Evolutionary conservation across 169 alveolate genomes (phyloP).

Genomic region (Amoebophrya sp.): DNA sequence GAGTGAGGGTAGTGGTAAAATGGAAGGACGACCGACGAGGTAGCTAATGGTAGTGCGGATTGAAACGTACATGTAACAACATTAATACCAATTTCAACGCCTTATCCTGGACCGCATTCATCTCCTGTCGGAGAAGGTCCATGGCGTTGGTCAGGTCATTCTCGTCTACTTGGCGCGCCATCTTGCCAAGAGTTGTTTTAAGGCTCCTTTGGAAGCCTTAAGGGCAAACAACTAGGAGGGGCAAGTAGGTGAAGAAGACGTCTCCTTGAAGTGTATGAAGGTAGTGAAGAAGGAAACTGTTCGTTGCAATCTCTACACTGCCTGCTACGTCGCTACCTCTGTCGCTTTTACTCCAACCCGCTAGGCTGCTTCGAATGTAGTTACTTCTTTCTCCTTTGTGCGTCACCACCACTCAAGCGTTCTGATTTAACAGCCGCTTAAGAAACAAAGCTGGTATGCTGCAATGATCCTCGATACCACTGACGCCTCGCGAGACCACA

Average conservation of each 20-base stretch:
- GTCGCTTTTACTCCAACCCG: not conserved
- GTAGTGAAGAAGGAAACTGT: too few species aligned
- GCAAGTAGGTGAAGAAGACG: not conserved
- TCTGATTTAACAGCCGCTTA: too few species aligned
- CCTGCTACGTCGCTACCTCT: not conserved
- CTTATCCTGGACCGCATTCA: not conserved
- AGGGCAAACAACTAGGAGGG: not conserved
- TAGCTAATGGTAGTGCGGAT: not conserved
- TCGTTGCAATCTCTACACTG: too few species aligned
- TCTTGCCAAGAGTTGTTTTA: not conserved
- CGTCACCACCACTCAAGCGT: too few species aligned
- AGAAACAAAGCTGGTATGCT: too few species aligned
- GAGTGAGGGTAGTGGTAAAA: not conserved
- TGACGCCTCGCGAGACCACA: too few species aligned
- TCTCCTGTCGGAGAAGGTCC: conserved; percentile 17
- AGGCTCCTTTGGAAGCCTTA: not conserved
- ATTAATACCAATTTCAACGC: not conserved
- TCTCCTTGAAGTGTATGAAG: too few species aligned
- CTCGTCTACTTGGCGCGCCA: conserved; percentile 17
- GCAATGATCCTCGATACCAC: too few species aligned
- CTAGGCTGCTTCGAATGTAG: too few species aligned
- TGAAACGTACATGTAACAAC: not conserved
- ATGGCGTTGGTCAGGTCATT: conserved; percentile 26
- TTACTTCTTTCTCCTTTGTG: too few species aligned
- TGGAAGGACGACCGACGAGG: not conserved